These are phyloP conservation scores for Zangia roseola DNA, from an alignment of 768 basidiomycete genomes.

Conservation along the genomic window DNA sequence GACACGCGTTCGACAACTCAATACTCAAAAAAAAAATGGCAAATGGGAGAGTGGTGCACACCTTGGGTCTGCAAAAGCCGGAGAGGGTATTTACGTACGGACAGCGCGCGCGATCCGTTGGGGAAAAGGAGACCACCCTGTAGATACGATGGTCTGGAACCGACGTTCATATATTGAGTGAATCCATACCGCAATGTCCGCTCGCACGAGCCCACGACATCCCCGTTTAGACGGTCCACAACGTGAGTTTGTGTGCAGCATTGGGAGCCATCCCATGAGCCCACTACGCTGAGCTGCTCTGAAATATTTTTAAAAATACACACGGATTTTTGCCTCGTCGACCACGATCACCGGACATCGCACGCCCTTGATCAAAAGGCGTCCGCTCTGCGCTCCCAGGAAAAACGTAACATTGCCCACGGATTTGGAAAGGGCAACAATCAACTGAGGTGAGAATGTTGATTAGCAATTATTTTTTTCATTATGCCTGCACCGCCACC, in stretches of 20 bases:
- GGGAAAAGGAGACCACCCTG: constrained; percentile 15
- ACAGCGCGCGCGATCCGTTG: neutral
- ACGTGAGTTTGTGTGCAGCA: no score
- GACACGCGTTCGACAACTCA: constrained; percentile 10
- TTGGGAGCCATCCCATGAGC: neutral
- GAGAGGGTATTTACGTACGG: constrained; percentile 26
- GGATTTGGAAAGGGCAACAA: constrained; percentile 22
- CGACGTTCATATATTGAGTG: constrained; percentile 22
- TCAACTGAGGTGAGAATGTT: constrained; percentile 28
- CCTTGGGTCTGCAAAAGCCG: constrained; percentile 18
- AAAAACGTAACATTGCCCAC: constrained; percentile 26
- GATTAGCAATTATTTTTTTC: constrained; percentile 24
- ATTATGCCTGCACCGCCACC: constrained; percentile 30
- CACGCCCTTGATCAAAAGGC: constrained; percentile 13
- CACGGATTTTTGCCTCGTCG: constrained; percentile 4
- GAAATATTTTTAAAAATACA: neutral
- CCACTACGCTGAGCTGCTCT: constrained; percentile 10
- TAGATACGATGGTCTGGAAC: constrained; percentile 24
- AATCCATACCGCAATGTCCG: constrained; percentile 28
- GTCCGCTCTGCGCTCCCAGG: constrained; percentile 22
- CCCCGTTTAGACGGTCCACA: constrained; percentile 1
- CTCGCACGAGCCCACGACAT: constrained; percentile 17
- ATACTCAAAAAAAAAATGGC: constrained; percentile 19
- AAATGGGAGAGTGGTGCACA: constrained; percentile 15
- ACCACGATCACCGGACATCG: constrained; percentile 20